These are phyloP conservation scores for Carex myosuroides DNA, from an alignment of 176 grass and related monocot genomes.

Conservation along the genomic window DNA sequence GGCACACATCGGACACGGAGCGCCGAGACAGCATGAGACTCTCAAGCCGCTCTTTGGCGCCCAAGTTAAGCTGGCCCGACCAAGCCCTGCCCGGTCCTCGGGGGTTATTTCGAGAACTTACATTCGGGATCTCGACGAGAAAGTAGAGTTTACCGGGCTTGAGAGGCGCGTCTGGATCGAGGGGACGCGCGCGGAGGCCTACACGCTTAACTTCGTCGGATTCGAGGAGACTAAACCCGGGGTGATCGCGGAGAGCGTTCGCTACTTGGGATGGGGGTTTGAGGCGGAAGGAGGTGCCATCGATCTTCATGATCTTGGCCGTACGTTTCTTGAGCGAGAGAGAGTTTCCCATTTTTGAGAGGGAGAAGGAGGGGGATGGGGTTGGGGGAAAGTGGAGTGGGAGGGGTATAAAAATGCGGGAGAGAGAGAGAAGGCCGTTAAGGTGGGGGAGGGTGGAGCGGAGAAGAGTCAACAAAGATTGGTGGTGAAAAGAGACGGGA, in stretches of 20 bases:
- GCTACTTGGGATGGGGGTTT: constrained; percentile 43
- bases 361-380: neutral
- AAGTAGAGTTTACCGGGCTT: constrained; percentile 92
- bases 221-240: constrained; percentile 66
- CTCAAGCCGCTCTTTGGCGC: constrained; percentile 79
- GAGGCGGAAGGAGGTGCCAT: constrained; percentile 66
- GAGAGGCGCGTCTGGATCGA: constrained; percentile 61
- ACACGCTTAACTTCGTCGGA: constrained; percentile 71
- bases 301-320: constrained; percentile 96
- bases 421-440: neutral
- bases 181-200: constrained; percentile 50
- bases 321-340: constrained; percentile 42
- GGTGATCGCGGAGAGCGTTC: constrained; percentile 54
- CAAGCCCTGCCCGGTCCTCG: constrained; percentile 48
- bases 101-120: neutral
- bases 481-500: constrained; percentile 12
- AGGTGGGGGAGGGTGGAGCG: neutral
- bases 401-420: neutral
- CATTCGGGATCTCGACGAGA: constrained; percentile 59
- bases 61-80: constrained; percentile 74
- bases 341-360: constrained; percentile 62
- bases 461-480: constrained; percentile 23
- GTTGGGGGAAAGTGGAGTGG: neutral
- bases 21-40: constrained; percentile 86
- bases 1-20: constrained; percentile 60